Conservation (phyloP, 768 basidiomycete species). For the Astraeus odoratus region DNA sequence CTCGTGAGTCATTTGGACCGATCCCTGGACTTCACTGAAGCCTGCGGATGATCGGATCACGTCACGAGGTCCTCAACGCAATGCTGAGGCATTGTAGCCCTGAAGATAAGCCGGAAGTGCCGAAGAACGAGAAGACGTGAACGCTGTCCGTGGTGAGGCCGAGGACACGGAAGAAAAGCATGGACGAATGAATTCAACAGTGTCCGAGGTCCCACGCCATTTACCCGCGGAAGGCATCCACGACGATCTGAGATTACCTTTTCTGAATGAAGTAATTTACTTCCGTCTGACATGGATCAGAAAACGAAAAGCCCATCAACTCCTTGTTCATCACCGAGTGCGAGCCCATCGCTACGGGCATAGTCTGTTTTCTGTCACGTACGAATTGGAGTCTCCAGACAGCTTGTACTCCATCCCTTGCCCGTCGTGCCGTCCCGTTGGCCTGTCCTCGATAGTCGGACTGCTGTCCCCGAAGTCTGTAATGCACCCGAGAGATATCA, state of each 20-base stretch:
- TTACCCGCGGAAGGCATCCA: slow-evolving; percentile 22
- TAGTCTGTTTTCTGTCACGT: background rate
- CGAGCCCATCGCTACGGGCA: background rate
- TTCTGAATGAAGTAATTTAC: slow-evolving; percentile 13
- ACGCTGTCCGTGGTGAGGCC: background rate
- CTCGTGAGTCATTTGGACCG: too few species aligned
- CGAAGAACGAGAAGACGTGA: slow-evolving; percentile 38
- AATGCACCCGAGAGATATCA: background rate
- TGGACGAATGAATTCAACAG: background rate
- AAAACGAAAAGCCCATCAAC: background rate
- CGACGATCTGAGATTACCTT: slow-evolving; percentile 28
- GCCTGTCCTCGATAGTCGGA: too few species aligned
- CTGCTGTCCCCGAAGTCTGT: background rate
- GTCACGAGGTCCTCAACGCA: too few species aligned
- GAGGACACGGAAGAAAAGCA: background rate
- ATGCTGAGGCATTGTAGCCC: background rate
- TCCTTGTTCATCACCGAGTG: background rate
- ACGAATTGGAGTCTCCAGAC: too few species aligned
- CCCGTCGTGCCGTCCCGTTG: background rate
- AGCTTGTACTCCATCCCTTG: too few species aligned
- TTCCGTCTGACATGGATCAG: slow-evolving; percentile 1
- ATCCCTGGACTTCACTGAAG: too few species aligned
- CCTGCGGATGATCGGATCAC: too few species aligned
- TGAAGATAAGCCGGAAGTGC: slow-evolving; percentile 38
- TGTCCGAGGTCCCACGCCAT: slow-evolving; percentile 16